Evolutionary conservation across 768 basidiomycete genomes (phyloP).

Genomic region (Baorangia bicolor): DNA sequence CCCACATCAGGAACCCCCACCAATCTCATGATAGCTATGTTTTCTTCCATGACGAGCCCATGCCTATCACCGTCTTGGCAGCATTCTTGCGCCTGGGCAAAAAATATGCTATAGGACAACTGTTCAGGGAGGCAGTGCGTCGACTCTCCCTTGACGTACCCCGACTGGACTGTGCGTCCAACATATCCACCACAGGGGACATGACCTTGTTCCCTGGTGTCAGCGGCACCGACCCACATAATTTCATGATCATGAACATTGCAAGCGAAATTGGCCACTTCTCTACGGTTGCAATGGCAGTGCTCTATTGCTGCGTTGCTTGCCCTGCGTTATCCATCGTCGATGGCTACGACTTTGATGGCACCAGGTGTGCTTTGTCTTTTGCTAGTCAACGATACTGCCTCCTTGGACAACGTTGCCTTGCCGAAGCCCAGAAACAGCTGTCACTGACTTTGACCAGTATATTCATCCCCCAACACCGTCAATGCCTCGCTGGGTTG

Average conservation of each 20-base stretch:
- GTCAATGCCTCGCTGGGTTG: too few species aligned
- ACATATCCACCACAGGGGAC: neutral
- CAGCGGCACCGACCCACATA: conserved; percentile 8
- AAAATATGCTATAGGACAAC: conserved; percentile 12
- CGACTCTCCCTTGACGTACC: neutral
- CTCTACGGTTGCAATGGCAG: neutral
- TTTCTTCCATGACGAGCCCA: neutral
- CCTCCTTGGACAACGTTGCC: conserved; percentile 1
- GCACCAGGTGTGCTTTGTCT: neutral
- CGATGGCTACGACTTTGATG: conserved; percentile 12
- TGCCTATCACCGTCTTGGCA: conserved; percentile 9
- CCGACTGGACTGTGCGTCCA: neutral
- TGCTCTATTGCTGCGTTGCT: conserved; percentile 2
- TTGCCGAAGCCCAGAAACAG: neutral
- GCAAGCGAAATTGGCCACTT: conserved; percentile 13
- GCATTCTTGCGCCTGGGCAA: conserved; percentile 16
- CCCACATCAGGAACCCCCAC: neutral
- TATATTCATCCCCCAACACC: too few species aligned
- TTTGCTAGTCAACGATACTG: neutral
- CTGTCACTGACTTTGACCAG: neutral
- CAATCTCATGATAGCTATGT: conserved; percentile 1
- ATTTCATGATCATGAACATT: conserved; percentile 15
- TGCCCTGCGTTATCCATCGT: conserved; percentile 5
- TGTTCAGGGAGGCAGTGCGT: conserved; percentile 6
- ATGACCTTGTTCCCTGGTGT: conserved; percentile 3